Percentiles rank a stretch among this genome's conserved stretches.
Evolutionary conservation across 306 rosid genomes (phyloP).

Genomic region (Carpinus viminea): DNA sequence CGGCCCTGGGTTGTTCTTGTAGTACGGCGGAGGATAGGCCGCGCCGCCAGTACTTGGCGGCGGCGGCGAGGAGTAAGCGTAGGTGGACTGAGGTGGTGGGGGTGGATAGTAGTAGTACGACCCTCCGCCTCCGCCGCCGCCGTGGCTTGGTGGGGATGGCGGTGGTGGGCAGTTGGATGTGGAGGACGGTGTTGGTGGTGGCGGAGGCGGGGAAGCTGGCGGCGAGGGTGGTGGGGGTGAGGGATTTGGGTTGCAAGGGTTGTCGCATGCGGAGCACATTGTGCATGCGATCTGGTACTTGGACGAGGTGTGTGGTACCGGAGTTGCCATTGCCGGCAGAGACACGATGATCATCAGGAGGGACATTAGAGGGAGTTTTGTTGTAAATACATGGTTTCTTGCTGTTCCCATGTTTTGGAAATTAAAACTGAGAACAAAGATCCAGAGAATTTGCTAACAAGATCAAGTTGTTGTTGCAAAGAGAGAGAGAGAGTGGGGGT

Average conservation of each 20-base stretch:
- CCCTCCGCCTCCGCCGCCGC: not conserved
- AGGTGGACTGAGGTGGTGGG: slow-evolving; percentile 51
- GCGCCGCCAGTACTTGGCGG: slow-evolving; percentile 43
- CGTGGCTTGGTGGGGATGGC: slow-evolving; percentile 57
- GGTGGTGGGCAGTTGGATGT: slow-evolving; percentile 59
- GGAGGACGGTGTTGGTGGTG: slow-evolving; percentile 25
- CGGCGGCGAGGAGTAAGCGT: slow-evolving; percentile 45
- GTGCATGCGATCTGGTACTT: slow-evolving; percentile 87
- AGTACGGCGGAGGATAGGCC: slow-evolving; percentile 64
- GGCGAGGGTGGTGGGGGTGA: slow-evolving; percentile 66
- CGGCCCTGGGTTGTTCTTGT: slow-evolving; percentile 57
- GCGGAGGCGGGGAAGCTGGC: slow-evolving; percentile 11
- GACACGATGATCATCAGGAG: not conserved
- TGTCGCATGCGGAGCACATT: slow-evolving; percentile 82
- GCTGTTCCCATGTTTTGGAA: slow-evolving; percentile 31
- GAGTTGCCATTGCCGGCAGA: slow-evolving; percentile 23
- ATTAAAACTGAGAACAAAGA: not conserved
- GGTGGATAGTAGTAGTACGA: slow-evolving; percentile 67
- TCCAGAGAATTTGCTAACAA: no score
- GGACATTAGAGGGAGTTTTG: not conserved
- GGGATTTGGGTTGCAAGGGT: slow-evolving; percentile 57
- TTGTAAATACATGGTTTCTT: slow-evolving; percentile 5
- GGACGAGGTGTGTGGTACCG: slow-evolving; percentile 24
- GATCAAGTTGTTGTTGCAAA: not conserved
- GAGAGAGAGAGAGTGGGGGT: not conserved